Evolutionary conservation across 805 yeast species (phyloP).

Genomic region (Starmera dryadoides): DNA sequence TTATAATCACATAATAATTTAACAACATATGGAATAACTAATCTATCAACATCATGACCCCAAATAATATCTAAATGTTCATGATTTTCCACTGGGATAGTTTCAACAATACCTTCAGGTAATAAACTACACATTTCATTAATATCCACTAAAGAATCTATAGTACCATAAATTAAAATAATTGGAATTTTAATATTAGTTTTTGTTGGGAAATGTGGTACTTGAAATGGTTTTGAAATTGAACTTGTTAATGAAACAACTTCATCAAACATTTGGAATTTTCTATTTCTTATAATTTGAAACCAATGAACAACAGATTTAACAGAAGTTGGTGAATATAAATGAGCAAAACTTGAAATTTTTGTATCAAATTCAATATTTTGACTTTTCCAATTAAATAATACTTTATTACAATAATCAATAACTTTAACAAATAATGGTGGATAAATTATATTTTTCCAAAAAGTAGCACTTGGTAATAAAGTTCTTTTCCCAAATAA

Average conservation of each 20-base stretch:
- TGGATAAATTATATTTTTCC: conserved; percentile 76
- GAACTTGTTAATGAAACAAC: conserved; percentile 29
- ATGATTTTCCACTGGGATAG: conserved; percentile 55
- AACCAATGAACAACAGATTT: conserved; percentile 96
- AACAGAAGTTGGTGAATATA: conserved; percentile 87
- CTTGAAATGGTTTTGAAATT: conserved; percentile 26
- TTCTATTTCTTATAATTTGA: conserved; percentile 70
- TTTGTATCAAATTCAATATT: conserved; percentile 75
- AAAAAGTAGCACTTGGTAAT: conserved; percentile 65
- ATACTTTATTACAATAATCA: conserved; percentile 56
- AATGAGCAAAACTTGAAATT: conserved; percentile 72
- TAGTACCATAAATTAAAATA: conserved; percentile 68
- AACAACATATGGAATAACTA: conserved; percentile 36
- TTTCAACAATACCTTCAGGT: conserved; percentile 43
- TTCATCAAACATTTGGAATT: conserved; percentile 89
- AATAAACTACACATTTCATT: conserved; percentile 62
- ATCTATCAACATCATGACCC: conserved; percentile 59
- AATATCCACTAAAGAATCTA: conserved; percentile 84
- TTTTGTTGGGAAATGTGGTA: conserved; percentile 45
- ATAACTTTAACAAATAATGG: conserved; percentile 66
- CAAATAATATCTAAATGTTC: conserved; percentile 90
- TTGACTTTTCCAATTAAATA: conserved; percentile 74
- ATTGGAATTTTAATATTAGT: conserved; percentile 67
- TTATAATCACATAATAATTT: conserved; percentile 25
- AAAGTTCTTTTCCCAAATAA: conserved; percentile 71